phyloP scores from a whole-genome alignment of 2,329 filamentous ascomycete genomes.

The Cryphonectria nitschkei region DNA sequence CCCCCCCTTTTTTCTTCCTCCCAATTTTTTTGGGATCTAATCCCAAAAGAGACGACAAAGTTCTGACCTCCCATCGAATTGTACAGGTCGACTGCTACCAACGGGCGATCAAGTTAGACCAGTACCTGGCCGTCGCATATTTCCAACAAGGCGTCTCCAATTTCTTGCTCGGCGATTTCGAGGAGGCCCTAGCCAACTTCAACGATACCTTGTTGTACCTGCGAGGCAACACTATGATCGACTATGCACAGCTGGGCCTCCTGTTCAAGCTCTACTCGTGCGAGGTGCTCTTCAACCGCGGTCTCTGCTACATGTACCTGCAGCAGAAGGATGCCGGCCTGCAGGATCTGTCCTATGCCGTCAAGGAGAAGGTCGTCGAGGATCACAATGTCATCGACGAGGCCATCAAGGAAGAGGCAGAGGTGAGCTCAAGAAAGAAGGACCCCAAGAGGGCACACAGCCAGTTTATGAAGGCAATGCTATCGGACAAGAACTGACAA shows the following conservation, averaged over 20 bases:
- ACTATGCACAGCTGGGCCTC: slow-evolving; percentile 93
- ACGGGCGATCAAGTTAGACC: slow-evolving; percentile 84
- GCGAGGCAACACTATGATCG: slow-evolving; percentile 94
- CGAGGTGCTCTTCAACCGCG: slow-evolving; percentile 96
- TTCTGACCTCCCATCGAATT: slow-evolving; percentile 28
- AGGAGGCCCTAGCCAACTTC: slow-evolving; percentile 96
- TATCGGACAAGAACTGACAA: slow-evolving; percentile 34
- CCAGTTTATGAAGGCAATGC: background rate
- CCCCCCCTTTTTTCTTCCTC: background rate
- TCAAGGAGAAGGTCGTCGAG: slow-evolving; percentile 93
- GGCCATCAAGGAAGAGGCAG: slow-evolving; percentile 88
- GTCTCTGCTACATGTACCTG: slow-evolving; percentile 95
- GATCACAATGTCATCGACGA: slow-evolving; percentile 99
- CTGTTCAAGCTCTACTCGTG: slow-evolving; percentile 97
- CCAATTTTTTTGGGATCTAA: background rate
- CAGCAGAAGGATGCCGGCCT: slow-evolving; percentile 89
- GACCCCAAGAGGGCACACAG: background rate
- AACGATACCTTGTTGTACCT: slow-evolving; percentile 96
- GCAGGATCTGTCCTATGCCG: slow-evolving; percentile 87
- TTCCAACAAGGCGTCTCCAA: slow-evolving; percentile 99
- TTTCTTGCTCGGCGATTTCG: slow-evolving; percentile 94
- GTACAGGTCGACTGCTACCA: slow-evolving; percentile 90
- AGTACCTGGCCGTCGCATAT: slow-evolving; percentile 95
- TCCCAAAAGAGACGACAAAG: too few species aligned
- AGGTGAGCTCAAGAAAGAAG: slow-evolving; percentile 59